phyloP scores from a whole-genome alignment of 2,329 filamentous ascomycete species.

The Byssothecium circinans region DNA sequence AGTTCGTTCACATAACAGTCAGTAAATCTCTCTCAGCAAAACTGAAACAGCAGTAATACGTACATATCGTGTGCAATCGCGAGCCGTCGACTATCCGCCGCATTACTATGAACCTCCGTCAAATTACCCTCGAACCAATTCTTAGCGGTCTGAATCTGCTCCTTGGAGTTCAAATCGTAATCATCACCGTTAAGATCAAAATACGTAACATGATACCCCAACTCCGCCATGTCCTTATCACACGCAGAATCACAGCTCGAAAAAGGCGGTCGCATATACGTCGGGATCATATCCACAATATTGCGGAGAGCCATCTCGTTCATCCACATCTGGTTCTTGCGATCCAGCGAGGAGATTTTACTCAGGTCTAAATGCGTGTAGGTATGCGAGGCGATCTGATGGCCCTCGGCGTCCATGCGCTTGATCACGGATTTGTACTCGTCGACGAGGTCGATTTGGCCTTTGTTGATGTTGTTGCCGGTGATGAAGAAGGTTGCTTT shows the following conservation, averaged over 20 bases:
- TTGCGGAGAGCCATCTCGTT: slow-evolving; percentile 60
- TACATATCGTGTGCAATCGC: slow-evolving; percentile 56
- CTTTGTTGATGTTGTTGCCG: slow-evolving; percentile 60
- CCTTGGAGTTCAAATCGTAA: slow-evolving; percentile 57
- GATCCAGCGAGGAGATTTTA: slow-evolving; percentile 46
- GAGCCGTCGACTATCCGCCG: slow-evolving; percentile 46
- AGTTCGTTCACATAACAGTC: neutral
- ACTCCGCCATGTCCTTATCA: slow-evolving; percentile 42
- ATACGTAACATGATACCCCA: slow-evolving; percentile 64
- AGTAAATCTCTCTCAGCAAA: neutral
- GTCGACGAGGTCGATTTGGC: slow-evolving; percentile 56
- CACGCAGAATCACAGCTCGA: slow-evolving; percentile 50
- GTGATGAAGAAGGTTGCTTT: slow-evolving; percentile 71
- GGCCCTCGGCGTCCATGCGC: slow-evolving; percentile 57
- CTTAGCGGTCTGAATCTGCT: slow-evolving; percentile 54
- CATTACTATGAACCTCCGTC: slow-evolving; percentile 20
- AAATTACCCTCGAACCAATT: slow-evolving; percentile 54
- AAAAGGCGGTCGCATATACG: slow-evolving; percentile 57
- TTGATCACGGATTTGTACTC: slow-evolving; percentile 55
- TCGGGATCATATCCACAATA: slow-evolving; percentile 58
- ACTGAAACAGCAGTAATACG: neutral
- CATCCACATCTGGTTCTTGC: slow-evolving; percentile 54
- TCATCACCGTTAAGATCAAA: slow-evolving; percentile 64
- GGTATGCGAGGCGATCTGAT: slow-evolving; percentile 63
- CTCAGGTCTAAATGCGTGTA: slow-evolving; percentile 56